A percentile compares a stretch with the other conserved stretches of the same genome.
These are phyloP conservation scores for Apophysomyces ossiformis DNA, from an alignment of 371 early-diverging fungal species.

Conservation along the genomic window DNA sequence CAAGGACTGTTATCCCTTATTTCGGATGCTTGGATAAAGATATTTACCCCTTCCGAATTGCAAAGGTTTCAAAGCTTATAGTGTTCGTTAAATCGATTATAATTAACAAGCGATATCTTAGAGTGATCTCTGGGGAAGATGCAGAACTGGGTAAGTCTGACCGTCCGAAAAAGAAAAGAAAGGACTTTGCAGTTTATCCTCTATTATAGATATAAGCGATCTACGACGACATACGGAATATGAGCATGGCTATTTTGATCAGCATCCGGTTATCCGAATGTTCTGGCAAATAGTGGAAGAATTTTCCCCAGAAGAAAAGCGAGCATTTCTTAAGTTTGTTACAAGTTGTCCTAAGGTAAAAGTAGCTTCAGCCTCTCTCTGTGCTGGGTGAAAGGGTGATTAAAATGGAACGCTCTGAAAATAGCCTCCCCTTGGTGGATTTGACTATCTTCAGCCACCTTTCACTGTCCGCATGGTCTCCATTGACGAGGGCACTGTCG, in stretches of 20 bases:
- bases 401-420: background rate
- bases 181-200: background rate
- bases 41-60: constrained; percentile 82
- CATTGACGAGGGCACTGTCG: constrained; percentile 22
- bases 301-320: constrained; percentile 67
- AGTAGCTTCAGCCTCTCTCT: background rate
- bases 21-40: constrained; percentile 65
- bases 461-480: constrained; percentile 72
- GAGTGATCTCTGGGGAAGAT: constrained; percentile 82
- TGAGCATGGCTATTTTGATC: constrained; percentile 79
- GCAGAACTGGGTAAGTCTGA: constrained; percentile 61
- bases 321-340: constrained; percentile 81
- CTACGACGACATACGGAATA: constrained; percentile 83
- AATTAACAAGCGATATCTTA: constrained; percentile 15
- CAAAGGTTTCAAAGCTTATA: constrained; percentile 45
- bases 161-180: background rate
- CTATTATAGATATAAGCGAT: constrained; percentile 67
- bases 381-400: too few relatives aligned
- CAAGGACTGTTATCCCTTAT: constrained; percentile 74
- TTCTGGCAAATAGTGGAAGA: constrained; percentile 83
- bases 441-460: constrained; percentile 74
- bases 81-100: constrained; percentile 26
- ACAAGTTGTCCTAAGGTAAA: constrained; percentile 80
- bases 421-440: constrained; percentile 90
- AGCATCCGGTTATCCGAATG: constrained; percentile 74